Percentiles rank a stretch among this genome's conserved stretches.
These are phyloP conservation scores for Coniochaeta sp. DNA, from an alignment of 2,329 filamentous ascomycete genomes.

Conservation along the genomic window DNA sequence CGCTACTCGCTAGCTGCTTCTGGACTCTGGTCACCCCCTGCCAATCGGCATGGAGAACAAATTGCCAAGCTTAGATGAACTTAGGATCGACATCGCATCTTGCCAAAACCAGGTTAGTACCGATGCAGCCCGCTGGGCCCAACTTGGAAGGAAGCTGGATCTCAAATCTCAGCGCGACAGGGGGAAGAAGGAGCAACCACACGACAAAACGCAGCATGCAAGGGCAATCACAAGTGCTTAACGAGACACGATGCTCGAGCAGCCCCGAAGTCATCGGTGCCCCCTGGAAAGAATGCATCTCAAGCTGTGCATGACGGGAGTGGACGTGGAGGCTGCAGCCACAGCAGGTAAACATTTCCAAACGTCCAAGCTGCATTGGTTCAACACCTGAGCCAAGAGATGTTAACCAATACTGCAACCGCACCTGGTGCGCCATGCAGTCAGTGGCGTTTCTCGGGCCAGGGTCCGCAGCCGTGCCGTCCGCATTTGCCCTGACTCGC, in stretches of 20 bases:
- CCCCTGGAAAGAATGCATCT: neutral
- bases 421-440: neutral
- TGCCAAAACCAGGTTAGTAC: neutral
- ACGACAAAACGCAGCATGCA: neutral
- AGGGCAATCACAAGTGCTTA: neutral
- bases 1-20: neutral
- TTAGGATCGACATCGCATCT: neutral
- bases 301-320: neutral
- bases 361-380: neutral
- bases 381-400: neutral
- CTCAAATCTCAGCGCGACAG: neutral
- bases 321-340: neutral
- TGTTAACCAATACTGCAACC: neutral
- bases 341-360: neutral
- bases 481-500: neutral
- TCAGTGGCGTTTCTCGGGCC: neutral
- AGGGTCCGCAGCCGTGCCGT: neutral
- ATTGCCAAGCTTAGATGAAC: neutral
- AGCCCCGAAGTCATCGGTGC: neutral
- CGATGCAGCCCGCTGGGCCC: neutral
- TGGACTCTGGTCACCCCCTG: neutral
- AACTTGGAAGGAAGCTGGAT: neutral
- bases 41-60: neutral
- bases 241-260: neutral
- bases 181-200: neutral